Conservation (phyloP, 768 basidiomycete species). For the Hypsizygus marmoreus region DNA sequence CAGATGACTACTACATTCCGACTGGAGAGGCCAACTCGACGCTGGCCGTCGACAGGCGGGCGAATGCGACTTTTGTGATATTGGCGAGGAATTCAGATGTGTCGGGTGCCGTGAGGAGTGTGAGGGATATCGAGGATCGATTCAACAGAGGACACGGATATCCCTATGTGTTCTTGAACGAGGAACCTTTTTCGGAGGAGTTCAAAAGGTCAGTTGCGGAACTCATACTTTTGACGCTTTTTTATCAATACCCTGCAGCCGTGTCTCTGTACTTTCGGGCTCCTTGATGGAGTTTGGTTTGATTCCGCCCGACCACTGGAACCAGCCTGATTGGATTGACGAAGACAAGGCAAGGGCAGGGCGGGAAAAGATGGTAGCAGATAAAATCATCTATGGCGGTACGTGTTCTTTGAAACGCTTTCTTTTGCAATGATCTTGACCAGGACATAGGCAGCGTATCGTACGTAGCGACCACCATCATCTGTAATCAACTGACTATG, state of each 20-base stretch:
- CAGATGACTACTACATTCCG: slow-evolving; percentile 23
- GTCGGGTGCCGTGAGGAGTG: slow-evolving; percentile 58
- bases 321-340: slow-evolving; percentile 78
- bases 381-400: slow-evolving; percentile 47
- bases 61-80: slow-evolving; percentile 43
- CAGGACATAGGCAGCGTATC: slow-evolving; percentile 25
- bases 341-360: slow-evolving; percentile 60
- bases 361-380: slow-evolving; percentile 62
- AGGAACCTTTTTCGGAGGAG: slow-evolving; percentile 71
- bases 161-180: slow-evolving; percentile 90
- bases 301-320: slow-evolving; percentile 73
- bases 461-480: slow-evolving; percentile 22
- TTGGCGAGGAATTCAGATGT: slow-evolving; percentile 71
- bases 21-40: slow-evolving; percentile 2
- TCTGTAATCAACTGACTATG: background rate
- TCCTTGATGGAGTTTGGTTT: slow-evolving; percentile 53
- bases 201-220: slow-evolving; percentile 61
- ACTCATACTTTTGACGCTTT: background rate
- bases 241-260: slow-evolving; percentile 15
- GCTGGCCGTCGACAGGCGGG: slow-evolving; percentile 21
- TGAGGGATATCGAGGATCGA: slow-evolving; percentile 75
- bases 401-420: slow-evolving; percentile 14
- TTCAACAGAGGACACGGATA: slow-evolving; percentile 82
- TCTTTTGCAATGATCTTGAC: background rate
- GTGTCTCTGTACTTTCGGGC: slow-evolving; percentile 24